Conservation (phyloP, 306 rosid species). For the Trifolium repens region DNA sequence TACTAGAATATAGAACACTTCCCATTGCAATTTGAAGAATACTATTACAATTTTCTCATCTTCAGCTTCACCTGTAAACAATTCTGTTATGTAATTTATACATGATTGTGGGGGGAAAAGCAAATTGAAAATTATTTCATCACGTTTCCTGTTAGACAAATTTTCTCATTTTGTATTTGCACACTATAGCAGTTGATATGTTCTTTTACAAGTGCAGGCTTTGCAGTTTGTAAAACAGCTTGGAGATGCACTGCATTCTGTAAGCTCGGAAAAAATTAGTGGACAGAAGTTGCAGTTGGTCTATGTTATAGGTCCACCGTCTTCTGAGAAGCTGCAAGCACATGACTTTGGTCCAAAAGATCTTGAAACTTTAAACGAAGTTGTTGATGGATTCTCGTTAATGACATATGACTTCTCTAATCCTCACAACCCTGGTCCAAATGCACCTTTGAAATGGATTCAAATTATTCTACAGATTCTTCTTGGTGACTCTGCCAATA, state of each 20-base stretch:
- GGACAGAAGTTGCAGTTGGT: constrained; percentile 67
- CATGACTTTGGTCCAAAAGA: constrained; percentile 90
- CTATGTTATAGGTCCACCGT: constrained; percentile 93
- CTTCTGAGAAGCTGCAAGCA: constrained; percentile 70
- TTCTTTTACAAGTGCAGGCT: constrained; percentile 65
- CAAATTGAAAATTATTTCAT: constrained; percentile 3
- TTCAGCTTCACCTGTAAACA: constrained; percentile 8
- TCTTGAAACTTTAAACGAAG: constrained; percentile 66
- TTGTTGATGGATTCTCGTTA: constrained; percentile 88
- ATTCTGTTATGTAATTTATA: constrained; percentile 19
- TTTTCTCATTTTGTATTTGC: constrained; percentile 30
- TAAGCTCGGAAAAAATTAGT: constrained; percentile 48
- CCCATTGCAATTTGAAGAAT: neutral
- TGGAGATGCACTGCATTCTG: constrained; percentile 83
- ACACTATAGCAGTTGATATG: constrained; percentile 22
- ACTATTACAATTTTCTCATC: neutral
- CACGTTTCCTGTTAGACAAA: constrained; percentile 32
- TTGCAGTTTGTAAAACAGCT: constrained; percentile 83
- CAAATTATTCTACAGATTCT: constrained; percentile 62
- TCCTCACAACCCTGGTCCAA: constrained; percentile 91
- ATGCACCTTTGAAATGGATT: constrained; percentile 97
- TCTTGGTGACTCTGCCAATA: constrained; percentile 55
- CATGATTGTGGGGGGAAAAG: neutral
- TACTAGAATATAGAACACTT: neutral
- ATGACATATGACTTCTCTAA: constrained; percentile 94